Base-by-base conservation (phyloP, 139 green algal species). In the Volvox africanus region DNA sequence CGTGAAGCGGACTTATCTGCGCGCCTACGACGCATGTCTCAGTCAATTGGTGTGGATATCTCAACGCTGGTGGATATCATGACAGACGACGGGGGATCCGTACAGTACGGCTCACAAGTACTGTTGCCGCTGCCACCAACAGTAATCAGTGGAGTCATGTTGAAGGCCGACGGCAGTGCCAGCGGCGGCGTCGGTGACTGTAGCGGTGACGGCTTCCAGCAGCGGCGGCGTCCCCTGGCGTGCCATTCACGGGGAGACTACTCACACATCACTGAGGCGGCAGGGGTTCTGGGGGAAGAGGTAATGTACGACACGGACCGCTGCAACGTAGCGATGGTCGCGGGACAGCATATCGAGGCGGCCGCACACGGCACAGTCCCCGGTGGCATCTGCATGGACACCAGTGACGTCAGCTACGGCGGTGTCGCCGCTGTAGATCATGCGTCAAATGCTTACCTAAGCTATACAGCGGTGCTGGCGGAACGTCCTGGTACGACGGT, bases 61-160 rank as follows among this genome's bases (percentile, higher is more conserved):
- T 68, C 84, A 14, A 20, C 44, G 1, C 37, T 89, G 67, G 84
- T 89, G 3, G 84, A 89, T 35, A 28, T 89, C 21, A 20, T 89
- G 35, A 33, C 68, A 5, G 84, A 89, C 11, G 82, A 88, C 14
- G 82, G 81, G 30, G 61, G 44, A 55, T 55, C 81, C n/a, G 44
- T 19, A 77, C 13, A 28, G 32, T 37, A 37, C 80, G 55, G 50
- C 6, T 36, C 11, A 24, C 61, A 73, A 28, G 2, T 73, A 28
- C 65, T 28, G 65, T 73, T 73, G 65, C 65, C 65, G 65, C 65
- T 73, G 65, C 65, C 21, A 16, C 65, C 65, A 73, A 73, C 65
- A 14, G 44, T 55, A 55, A 9, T 55, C 44, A 55, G 9, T 55
- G 44, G 44, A 55, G 9, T 9, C 44, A 5, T 55, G 44, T 9